These are phyloP conservation scores for Cladosporium sp. DNA, from an alignment of 2,329 filamentous ascomycete genomes.

Conservation along the genomic window DNA sequence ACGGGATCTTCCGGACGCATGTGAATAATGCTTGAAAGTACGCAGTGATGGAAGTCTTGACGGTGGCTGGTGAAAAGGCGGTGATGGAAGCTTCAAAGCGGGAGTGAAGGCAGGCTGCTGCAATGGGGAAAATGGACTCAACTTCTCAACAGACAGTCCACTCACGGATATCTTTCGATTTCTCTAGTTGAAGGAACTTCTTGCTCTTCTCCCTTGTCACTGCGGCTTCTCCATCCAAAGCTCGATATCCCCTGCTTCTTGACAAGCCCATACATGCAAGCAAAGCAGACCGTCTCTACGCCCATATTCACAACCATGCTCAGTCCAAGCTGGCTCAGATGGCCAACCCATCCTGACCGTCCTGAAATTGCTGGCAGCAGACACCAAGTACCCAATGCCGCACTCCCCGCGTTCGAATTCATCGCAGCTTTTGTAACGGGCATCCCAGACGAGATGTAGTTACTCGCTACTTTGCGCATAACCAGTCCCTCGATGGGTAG, in stretches of 20 bases:
- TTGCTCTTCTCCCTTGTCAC: not conserved
- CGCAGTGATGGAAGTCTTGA: too few species aligned
- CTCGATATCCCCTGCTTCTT: conserved; percentile 16
- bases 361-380: not conserved
- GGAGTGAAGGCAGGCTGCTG: too few species aligned
- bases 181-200: too few species aligned
- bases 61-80: too few species aligned
- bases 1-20: too few species aligned
- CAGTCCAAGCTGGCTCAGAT: conserved; percentile 21
- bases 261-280: conserved; percentile 17
- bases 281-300: conserved; percentile 20
- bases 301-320: conserved; percentile 18
- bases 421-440: conserved; percentile 4
- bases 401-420: not conserved
- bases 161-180: too few species aligned
- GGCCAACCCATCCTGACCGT: not conserved
- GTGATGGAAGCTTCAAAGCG: too few species aligned
- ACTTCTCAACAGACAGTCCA: too few species aligned
- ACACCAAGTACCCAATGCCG: not conserved
- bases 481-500: conserved; percentile 25
- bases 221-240: conserved; percentile 21
- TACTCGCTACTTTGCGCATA: conserved; percentile 19
- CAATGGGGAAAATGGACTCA: too few species aligned
- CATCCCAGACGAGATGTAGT: conserved; percentile 17
- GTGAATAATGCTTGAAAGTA: too few species aligned